Conservation (phyloP, 2,329 filamentous ascomycete genomes). For the Zalaria sp. region DNA sequence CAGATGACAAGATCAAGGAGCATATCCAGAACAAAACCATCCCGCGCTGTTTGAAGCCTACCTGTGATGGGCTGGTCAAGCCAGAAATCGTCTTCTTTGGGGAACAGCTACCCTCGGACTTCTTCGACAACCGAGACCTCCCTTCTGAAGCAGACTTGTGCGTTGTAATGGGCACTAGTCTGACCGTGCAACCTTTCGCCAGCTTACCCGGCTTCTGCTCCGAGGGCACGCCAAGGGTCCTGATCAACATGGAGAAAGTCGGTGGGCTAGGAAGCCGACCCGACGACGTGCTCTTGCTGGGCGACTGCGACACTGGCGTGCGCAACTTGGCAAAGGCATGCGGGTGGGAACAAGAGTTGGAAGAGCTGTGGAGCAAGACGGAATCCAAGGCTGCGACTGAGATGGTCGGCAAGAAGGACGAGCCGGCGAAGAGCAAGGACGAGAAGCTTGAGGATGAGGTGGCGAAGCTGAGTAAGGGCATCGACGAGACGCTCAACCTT, state of each 20-base stretch:
- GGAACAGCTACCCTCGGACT: constrained; percentile 52
- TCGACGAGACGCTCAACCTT: constrained; percentile 40
- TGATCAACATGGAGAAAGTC: constrained; percentile 79
- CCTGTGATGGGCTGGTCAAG: constrained; percentile 71
- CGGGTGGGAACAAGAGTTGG: constrained; percentile 77
- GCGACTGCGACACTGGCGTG: constrained; percentile 72
- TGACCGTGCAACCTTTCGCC: constrained; percentile 82
- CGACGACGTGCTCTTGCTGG: constrained; percentile 76
- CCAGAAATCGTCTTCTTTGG: constrained; percentile 94
- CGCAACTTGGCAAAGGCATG: constrained; percentile 63
- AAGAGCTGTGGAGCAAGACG: constrained; percentile 55
- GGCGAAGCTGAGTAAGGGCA: constrained; percentile 41
- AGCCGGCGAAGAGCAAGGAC: constrained; percentile 28
- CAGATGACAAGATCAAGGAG: constrained; percentile 58
- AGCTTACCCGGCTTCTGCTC: constrained; percentile 53
- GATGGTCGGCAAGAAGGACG: constrained; percentile 2
- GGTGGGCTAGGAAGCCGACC: constrained; percentile 61
- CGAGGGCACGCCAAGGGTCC: constrained; percentile 54
- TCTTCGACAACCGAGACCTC: constrained; percentile 45
- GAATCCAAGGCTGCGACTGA: constrained; percentile 23
- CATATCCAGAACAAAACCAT: constrained; percentile 54
- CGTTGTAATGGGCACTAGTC: constrained; percentile 78
- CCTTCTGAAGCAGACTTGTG: constrained; percentile 56
- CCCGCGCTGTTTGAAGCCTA: constrained; percentile 47
- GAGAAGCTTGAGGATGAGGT: constrained; percentile 44